Conservation (phyloP, 2,329 filamentous ascomycete species). For the Colletotrichum sp. region DNA sequence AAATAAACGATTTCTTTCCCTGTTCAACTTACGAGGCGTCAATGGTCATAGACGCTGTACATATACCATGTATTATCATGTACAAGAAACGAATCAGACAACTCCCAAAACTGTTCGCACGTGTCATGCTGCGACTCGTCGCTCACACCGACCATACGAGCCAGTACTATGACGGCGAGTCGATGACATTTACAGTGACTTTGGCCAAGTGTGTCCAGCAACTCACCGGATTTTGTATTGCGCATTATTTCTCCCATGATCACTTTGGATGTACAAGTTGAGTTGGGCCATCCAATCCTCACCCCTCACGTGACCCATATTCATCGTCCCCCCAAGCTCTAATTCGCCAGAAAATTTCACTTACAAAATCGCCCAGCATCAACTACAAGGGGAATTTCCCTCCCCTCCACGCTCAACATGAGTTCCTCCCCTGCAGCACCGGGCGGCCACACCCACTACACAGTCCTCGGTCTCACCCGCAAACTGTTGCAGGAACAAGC, state of each 20-base stretch:
- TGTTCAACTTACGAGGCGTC: not conserved
- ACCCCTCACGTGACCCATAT: conserved; percentile 15
- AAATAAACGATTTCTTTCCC: conserved; percentile 44
- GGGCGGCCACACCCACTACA: conserved; percentile 58
- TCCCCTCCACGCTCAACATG: conserved; percentile 6
- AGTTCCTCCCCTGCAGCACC: conserved; percentile 7
- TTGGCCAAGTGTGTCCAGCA: not conserved
- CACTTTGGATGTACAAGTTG: not conserved
- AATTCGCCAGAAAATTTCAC: conserved; percentile 16
- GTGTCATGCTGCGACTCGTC: not conserved
- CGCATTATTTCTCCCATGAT: not conserved
- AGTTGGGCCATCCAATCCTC: not conserved
- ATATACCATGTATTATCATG: conserved; percentile 23
- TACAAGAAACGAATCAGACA: conserved; percentile 19
- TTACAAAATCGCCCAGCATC: not conserved
- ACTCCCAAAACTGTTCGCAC: not conserved
- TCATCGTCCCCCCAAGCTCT: not conserved
- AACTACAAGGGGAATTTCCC: conserved; percentile 20
- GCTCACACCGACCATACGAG: not conserved
- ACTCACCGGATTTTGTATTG: not conserved
- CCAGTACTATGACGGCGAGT: not conserved
- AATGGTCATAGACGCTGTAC: conserved; percentile 14
- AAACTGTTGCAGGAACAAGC: conserved; percentile 47
- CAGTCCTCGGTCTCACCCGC: conserved; percentile 62
- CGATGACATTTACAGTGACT: not conserved